These are phyloP conservation scores for Mycena leptocephala DNA, from an alignment of 768 basidiomycete genomes.

Conservation along the genomic window DNA sequence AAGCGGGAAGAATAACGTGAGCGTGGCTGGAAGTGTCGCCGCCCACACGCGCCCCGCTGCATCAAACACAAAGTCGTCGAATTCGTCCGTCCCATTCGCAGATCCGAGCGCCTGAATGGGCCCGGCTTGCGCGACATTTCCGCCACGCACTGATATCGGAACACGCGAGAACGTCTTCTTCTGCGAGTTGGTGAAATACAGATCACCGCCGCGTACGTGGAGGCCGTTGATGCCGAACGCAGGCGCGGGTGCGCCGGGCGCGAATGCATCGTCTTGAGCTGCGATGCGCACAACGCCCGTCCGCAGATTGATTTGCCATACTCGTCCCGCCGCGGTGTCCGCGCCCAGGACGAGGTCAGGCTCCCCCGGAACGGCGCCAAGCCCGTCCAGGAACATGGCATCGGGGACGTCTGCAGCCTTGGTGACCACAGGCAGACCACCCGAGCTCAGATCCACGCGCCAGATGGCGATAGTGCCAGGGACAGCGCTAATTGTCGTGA, in stretches of 20 bases:
- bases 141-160: slow-evolving; percentile 3
- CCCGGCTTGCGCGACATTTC: slow-evolving; percentile 5
- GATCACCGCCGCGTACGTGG: slow-evolving; percentile 13
- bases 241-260: slow-evolving; percentile 9
- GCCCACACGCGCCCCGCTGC: slow-evolving; percentile 18
- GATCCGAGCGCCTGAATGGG: slow-evolving; percentile 11
- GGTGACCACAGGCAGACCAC: slow-evolving; percentile 9
- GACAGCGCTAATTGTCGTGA: slow-evolving; percentile 4
- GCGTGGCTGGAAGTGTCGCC: slow-evolving; percentile 9
- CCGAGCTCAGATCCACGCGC: slow-evolving; percentile 20
- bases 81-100: slow-evolving; percentile 5
- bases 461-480: slow-evolving; percentile 20
- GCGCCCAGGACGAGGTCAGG: slow-evolving; percentile 24
- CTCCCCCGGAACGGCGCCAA: slow-evolving; percentile 13
- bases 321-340: slow-evolving; percentile 11
- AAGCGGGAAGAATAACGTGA: slow-evolving; percentile 16
- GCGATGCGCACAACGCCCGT: slow-evolving; percentile 21
- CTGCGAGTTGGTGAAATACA: slow-evolving; percentile 15
- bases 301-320: slow-evolving; percentile 23
- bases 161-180: slow-evolving; percentile 9
- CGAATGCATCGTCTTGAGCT: slow-evolving; percentile 11
- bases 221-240: slow-evolving; percentile 22
- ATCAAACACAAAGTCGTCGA: slow-evolving; percentile 26
- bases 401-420: slow-evolving; percentile 18
- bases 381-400: slow-evolving; percentile 14